Evolutionary conservation across 2,329 filamentous ascomycete genomes (phyloP).

Genomic region (Lachnellula hyalina): DNA sequence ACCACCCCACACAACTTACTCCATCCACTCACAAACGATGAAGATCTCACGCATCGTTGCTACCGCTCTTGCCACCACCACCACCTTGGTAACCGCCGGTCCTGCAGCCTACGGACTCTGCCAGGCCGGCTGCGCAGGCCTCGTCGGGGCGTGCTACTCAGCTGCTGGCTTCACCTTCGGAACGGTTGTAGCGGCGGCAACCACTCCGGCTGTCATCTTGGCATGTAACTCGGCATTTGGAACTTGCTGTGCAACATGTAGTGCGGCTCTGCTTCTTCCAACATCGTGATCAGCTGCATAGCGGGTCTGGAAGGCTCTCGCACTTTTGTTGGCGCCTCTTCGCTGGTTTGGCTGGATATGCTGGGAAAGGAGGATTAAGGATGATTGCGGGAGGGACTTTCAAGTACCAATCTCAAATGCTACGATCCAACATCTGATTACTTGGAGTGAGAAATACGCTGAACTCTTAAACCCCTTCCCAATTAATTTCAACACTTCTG

Average conservation of each 20-base stretch:
- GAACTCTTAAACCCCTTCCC: neutral
- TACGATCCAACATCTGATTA: no score
- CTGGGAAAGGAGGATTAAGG: no score
- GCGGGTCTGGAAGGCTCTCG: no score
- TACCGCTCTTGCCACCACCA: no score
- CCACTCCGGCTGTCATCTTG: slow-evolving; percentile 37
- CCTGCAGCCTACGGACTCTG: slow-evolving; percentile 40
- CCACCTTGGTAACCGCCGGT: slow-evolving; percentile 21
- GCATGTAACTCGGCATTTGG: slow-evolving; percentile 43
- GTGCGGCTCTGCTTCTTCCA: slow-evolving; percentile 31
- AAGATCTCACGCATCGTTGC: neutral
- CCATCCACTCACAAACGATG: neutral
- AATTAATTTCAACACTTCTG: slow-evolving; percentile 13
- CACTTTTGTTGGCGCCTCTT: no score
- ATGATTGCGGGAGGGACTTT: no score
- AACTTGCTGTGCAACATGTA: slow-evolving; percentile 41
- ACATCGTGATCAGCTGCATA: slow-evolving; percentile 23
- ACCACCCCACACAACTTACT: no score
- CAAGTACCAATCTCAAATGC: no score
- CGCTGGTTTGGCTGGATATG: no score
- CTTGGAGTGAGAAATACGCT: no score
- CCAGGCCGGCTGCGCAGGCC: slow-evolving; percentile 40
- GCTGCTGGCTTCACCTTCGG: slow-evolving; percentile 41
- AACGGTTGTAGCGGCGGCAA: slow-evolving; percentile 30
- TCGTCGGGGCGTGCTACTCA: slow-evolving; percentile 43